Conservation (phyloP, 2,329 filamentous ascomycete genomes). For the Seiridium unicorne region DNA sequence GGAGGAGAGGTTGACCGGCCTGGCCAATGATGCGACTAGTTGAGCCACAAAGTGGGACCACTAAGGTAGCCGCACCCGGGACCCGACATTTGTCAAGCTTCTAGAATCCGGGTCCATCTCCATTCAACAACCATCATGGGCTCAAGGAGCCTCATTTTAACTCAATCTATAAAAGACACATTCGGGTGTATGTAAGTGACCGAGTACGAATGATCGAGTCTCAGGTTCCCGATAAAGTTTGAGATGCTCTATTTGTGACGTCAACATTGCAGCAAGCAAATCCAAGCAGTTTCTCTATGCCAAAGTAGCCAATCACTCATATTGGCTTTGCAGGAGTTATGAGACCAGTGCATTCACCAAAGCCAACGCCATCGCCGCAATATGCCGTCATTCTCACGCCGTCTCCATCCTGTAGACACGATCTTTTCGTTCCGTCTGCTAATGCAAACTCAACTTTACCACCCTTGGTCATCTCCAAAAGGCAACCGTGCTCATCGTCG, state of each 20-base stretch:
- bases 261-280: too few relatives aligned
- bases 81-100: not conserved
- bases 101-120: not conserved
- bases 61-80: not conserved
- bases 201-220: too few relatives aligned
- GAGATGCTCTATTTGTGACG: too few relatives aligned
- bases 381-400: constrained; percentile 34
- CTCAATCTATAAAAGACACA: too few relatives aligned
- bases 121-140: not conserved
- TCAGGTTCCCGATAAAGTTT: too few relatives aligned
- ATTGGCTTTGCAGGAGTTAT: constrained; percentile 15
- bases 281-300: too few relatives aligned
- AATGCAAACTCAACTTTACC: constrained; percentile 28
- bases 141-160: too few relatives aligned
- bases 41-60: not conserved
- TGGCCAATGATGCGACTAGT: not conserved
- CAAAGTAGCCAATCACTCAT: not conserved
- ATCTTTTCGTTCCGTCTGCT: constrained; percentile 27
- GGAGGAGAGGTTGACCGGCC: not conserved
- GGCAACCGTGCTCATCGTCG: constrained; percentile 33
- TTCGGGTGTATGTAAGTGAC: too few relatives aligned
- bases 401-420: constrained; percentile 39
- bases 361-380: constrained; percentile 40
- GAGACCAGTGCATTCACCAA: constrained; percentile 31
- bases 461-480: constrained; percentile 37